Base-by-base conservation (phyloP, 2,329 filamentous ascomycete genomes). In the Fusarium sp. region DNA sequence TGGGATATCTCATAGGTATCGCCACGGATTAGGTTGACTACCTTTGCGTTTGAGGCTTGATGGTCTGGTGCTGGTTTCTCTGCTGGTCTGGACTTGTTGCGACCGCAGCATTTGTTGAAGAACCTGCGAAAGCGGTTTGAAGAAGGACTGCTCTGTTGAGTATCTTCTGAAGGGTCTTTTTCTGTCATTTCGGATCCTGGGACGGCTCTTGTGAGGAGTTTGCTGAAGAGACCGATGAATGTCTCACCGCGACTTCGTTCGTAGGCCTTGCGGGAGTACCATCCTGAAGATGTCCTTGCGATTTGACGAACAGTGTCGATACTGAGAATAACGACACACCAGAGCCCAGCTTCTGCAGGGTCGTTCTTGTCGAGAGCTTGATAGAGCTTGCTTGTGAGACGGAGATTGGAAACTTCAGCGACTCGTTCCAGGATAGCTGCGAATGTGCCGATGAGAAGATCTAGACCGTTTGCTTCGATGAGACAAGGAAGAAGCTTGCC, bases 1-100 rank as follows among this genome's bases (percentile, higher is more conserved):
- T 96, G 94, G 6, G 94, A 89, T 44, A 96, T 90, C 79, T 95
- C 93, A 78, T 96, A 96, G 0, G 93, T 93, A 80, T 96, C 94
- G 66, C 89, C 91, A 55, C 94, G 91, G 86, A 97, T 93, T 5
- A 98, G 83, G 77, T 97, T 98, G 69, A 98, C 88, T 58, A 98
- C 96, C 79, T 97, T 97, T 13, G 95, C 95, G 83, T 95, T 96
- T 0, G 93, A 94, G 0, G 95, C 94, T 5, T 92, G 89, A 63
- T 78, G 79, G 45, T 80, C 82, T 8, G 90, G 62, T 0, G 45
- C 20, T 8, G 57, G 32, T 6, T 47, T 48, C 3, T n/a, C 14
- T 3, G 55, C 14, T 8, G 51, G 7, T 36, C 60, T 77, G 15
- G 63, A 57, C 45, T 72, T 74, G 20, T 66, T 54, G 6, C 70